phyloP scores from a whole-genome alignment of 306 rosid genomes.

The Carpinus fangiana region DNA sequence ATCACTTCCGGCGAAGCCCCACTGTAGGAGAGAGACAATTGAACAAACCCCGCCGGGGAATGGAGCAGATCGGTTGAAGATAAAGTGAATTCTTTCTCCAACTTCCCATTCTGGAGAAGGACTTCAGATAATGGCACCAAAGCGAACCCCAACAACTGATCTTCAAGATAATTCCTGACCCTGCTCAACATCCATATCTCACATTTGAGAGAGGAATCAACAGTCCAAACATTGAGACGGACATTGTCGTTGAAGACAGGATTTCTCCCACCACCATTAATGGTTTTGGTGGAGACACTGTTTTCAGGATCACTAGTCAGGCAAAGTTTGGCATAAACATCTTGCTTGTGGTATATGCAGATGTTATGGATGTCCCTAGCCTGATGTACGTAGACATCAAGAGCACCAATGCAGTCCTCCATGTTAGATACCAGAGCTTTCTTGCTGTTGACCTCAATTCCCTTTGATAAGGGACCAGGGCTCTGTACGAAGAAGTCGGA shows the following conservation, averaged over 20 bases:
- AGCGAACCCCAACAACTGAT: conserved; percentile 91
- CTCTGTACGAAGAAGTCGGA: conserved; percentile 18
- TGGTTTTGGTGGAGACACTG: conserved; percentile 67
- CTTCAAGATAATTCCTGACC: conserved; percentile 96
- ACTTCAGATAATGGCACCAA: conserved; percentile 82
- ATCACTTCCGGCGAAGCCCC: conserved; percentile 81
- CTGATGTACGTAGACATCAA: conserved; percentile 72
- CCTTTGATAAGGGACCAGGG: conserved; percentile 43
- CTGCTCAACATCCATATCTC: conserved; percentile 98
- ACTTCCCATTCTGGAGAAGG: conserved; percentile 53
- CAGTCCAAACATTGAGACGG: conserved; percentile 48
- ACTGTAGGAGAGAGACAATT: conserved; percentile 56
- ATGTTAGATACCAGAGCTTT: conserved; percentile 30
- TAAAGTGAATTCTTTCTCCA: conserved; percentile 90
- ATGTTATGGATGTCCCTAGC: conserved; percentile 95
- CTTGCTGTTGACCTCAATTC: conserved; percentile 49
- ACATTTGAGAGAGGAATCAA: conserved; percentile 72
- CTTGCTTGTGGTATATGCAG: conserved; percentile 98
- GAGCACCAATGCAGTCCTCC: conserved; percentile 56
- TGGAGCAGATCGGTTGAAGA: conserved; percentile 92
- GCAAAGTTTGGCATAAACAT: conserved; percentile 87
- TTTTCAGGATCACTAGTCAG: conserved; percentile 64
- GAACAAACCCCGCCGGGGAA: conserved; percentile 88
- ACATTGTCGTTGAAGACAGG: conserved; percentile 86
- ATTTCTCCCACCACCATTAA: conserved; percentile 95